Evolutionary conservation across 805 yeast species (phyloP).

Genomic region (Saccharomycopsis sp.): DNA sequence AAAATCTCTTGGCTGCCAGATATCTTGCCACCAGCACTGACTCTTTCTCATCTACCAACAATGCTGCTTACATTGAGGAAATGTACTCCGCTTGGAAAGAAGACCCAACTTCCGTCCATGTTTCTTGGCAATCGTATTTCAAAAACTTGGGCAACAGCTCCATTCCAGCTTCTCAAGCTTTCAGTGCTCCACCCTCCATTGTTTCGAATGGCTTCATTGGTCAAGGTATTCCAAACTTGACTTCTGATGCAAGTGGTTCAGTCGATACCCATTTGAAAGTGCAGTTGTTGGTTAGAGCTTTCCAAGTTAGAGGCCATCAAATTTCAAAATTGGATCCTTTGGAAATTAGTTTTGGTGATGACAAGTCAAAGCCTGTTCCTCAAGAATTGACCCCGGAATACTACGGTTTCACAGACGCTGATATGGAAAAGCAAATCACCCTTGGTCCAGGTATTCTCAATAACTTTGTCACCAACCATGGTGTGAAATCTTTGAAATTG

Average conservation of each 20-base stretch:
- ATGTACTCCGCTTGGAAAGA: constrained; percentile 93
- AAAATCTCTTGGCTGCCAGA: not conserved
- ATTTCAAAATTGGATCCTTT: constrained; percentile 95
- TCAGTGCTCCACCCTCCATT: constrained; percentile 84
- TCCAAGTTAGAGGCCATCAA: constrained; percentile 97
- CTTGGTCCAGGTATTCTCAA: constrained; percentile 98
- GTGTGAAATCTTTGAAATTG: constrained; percentile 54
- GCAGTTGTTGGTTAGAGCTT: constrained; percentile 94
- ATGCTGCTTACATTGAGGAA: constrained; percentile 91
- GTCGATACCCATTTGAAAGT: constrained; percentile 86
- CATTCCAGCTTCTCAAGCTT: constrained; percentile 68
- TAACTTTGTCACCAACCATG: constrained; percentile 64
- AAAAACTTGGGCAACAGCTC: constrained; percentile 71
- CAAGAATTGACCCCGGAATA: constrained; percentile 85
- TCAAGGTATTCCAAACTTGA: constrained; percentile 40
- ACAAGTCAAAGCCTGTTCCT: constrained; percentile 46
- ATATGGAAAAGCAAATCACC: constrained; percentile 72
- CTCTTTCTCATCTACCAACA: constrained; percentile 71
- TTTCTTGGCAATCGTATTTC: constrained; percentile 96
- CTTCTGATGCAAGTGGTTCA: constrained; percentile 37
- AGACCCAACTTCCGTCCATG: constrained; percentile 88
- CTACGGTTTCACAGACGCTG: constrained; percentile 85
- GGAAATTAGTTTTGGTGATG: constrained; percentile 77
- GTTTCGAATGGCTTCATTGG: constrained; percentile 77
- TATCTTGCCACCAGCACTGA: constrained; percentile 33